A percentile compares a stretch with the other conserved stretches of the same genome.
phyloP scores from a whole-genome alignment of 805 yeast species.

The Candida takata region DNA sequence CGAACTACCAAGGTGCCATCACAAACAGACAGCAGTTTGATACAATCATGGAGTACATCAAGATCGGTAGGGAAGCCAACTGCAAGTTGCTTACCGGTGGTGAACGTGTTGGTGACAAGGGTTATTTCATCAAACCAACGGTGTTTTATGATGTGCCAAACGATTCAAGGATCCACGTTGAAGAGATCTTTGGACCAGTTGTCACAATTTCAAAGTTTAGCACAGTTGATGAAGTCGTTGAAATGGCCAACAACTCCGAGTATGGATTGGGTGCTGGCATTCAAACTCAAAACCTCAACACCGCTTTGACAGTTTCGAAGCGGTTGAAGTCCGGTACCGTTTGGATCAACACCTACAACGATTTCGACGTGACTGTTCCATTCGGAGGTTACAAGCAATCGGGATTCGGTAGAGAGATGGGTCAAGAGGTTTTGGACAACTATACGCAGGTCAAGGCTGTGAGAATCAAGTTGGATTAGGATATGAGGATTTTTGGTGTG shows the following conservation, averaged over 20 bases:
- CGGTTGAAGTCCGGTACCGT: slow-evolving; percentile 68
- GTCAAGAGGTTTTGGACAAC: slow-evolving; percentile 67
- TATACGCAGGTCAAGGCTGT: slow-evolving; percentile 74
- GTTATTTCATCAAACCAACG: slow-evolving; percentile 69
- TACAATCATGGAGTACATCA: slow-evolving; percentile 61
- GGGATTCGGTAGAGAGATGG: slow-evolving; percentile 86
- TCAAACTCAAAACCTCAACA: slow-evolving; percentile 57
- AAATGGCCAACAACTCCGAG: slow-evolving; percentile 60
- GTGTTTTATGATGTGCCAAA: slow-evolving; percentile 62
- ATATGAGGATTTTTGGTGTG: slow-evolving; percentile 5
- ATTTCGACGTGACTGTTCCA: slow-evolving; percentile 68
- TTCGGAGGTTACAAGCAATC: slow-evolving; percentile 78
- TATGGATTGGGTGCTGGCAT: slow-evolving; percentile 81
- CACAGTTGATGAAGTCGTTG: slow-evolving; percentile 60
- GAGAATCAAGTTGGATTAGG: slow-evolving; percentile 37
- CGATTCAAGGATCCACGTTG: slow-evolving; percentile 55
- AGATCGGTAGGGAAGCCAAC: slow-evolving; percentile 60
- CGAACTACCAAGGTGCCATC: slow-evolving; percentile 71
- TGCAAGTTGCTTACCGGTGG: slow-evolving; percentile 69
- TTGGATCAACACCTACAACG: slow-evolving; percentile 78
- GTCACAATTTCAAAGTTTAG: slow-evolving; percentile 63
- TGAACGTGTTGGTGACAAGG: slow-evolving; percentile 54
- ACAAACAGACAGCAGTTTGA: slow-evolving; percentile 63
- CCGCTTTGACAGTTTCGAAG: slow-evolving; percentile 56
- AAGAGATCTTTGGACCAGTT: slow-evolving; percentile 79